Evolutionary conservation across 371 early-diverging fungal genomes (phyloP), one percentile per base, ranked within the genome.

Genomic region (Mucor mucedo): DNA sequence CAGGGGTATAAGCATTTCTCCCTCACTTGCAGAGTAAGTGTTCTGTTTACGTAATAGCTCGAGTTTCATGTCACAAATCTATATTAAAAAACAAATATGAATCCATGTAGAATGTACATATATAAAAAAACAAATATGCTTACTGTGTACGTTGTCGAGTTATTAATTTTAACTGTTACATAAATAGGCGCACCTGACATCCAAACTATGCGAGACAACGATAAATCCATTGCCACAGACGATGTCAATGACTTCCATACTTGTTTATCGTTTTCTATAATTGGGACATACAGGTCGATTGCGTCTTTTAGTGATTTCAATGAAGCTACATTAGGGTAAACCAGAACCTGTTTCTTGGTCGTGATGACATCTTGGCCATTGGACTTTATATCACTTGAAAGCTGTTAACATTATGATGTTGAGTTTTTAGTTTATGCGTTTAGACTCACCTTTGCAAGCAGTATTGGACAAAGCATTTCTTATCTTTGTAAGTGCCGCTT

Each of bases 111-210:
- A 21, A 38, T 35, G 35, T 35, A 35, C 33, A 42, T 2, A 38
- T 9, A 29, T 7, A 48, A 48, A 21, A 48, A 48, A 50, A 30
- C 29, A 30, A 10, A 29, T 13, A 30, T 30, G 45, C 40, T 38
- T 21, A 61, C 62, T n/a, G 53, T 61, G 21, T 61, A 44, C 1
- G 33, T 21, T 5, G 66, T 68, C n/a, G 16, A 14, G 30, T 74
- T 72, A 10, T 65, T 33, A 13, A 66, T 55, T 16, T 68, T 63
- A n/a, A 77, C 44, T 1, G 47, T 35, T 3, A 69, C 48, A 58
- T 75, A 73, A 38, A 78, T 71, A 3, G 71, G 68, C 5, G 73
- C 40, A 1, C 73, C 75, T 2, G 79, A 52, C n/a, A 73, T 63
- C 79, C 79, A 78, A 2, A 78, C 47, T 9, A 64, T 50, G 2